Percentiles rank a stretch among this genome's conserved stretches.
These are phyloP conservation scores for Corylus americana DNA, from an alignment of 306 rosid species.

Conservation along the genomic window DNA sequence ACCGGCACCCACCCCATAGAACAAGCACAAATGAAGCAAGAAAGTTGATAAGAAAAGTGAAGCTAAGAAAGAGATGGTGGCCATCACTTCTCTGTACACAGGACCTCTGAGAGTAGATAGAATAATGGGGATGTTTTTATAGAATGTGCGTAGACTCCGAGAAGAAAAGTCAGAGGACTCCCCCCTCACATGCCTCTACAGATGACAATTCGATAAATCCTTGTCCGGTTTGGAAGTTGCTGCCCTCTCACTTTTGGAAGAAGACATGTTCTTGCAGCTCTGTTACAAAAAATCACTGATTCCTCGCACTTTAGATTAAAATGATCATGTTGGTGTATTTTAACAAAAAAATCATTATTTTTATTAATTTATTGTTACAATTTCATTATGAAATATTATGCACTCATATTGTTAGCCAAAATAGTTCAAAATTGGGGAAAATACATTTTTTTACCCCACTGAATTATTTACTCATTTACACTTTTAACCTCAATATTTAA, in stretches of 20 bases:
- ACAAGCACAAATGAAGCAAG: background rate
- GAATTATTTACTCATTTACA: too few species aligned
- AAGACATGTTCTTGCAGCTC: background rate
- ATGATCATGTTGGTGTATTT: too few species aligned
- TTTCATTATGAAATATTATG: too few species aligned
- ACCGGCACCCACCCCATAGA: background rate
- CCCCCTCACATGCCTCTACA: background rate
- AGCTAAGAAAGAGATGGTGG: slow-evolving; percentile 14
- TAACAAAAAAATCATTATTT: too few species aligned
- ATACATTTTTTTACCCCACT: too few species aligned
- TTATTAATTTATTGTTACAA: too few species aligned
- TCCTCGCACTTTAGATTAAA: background rate
- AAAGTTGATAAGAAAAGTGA: slow-evolving; percentile 25
- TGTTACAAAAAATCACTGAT: background rate
- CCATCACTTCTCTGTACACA: slow-evolving; percentile 21
- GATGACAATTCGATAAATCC: background rate
- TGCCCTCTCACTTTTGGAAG: slow-evolving; percentile 32
- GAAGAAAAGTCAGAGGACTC: slow-evolving; percentile 21
- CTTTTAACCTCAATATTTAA: too few species aligned
- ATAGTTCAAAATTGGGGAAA: too few species aligned
- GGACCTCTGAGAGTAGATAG: background rate
- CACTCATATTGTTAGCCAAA: too few species aligned
- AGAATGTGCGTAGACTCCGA: background rate
- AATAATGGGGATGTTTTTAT: background rate
- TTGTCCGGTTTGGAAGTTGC: background rate